Conservation (phyloP, 2,329 filamentous ascomycete species). For the Trichoderma lentiforme region DNA sequence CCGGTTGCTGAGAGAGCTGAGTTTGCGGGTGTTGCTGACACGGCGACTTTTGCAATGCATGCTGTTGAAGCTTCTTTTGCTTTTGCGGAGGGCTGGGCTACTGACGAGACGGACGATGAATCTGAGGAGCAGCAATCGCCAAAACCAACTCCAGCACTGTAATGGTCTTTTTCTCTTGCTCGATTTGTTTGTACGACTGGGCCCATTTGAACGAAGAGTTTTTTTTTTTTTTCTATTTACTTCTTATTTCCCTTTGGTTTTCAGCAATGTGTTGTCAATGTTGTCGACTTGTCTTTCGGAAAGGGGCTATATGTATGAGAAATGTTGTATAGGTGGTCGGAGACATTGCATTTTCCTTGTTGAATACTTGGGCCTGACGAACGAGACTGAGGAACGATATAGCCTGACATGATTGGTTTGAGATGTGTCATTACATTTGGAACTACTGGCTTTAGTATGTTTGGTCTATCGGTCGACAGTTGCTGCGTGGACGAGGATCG, state of each 20-base stretch:
- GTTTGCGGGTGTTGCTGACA: slow-evolving; percentile 29
- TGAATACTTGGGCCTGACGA: background rate
- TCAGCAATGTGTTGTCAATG: background rate
- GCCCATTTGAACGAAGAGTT: background rate
- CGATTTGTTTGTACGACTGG: background rate
- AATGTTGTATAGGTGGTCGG: background rate
- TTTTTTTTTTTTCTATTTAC: background rate
- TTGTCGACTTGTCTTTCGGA: background rate
- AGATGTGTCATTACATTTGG: background rate
- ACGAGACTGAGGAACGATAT: too few species aligned
- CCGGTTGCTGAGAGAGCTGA: slow-evolving; percentile 23
- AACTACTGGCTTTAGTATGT: background rate
- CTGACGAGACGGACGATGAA: background rate
- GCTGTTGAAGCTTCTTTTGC: slow-evolving; percentile 27
- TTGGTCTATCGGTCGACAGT: background rate
- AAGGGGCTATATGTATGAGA: background rate
- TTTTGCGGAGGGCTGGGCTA: background rate
- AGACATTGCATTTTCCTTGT: background rate
- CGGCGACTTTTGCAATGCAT: slow-evolving; percentile 26
- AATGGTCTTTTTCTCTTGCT: background rate
- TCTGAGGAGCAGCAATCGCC: background rate
- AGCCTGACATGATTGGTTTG: background rate
- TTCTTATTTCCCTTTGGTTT: background rate
- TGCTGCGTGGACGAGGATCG: background rate
- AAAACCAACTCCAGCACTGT: background rate